Conservation (phyloP, 148 eudicot species). For the Dianthus caryophyllus region DNA sequence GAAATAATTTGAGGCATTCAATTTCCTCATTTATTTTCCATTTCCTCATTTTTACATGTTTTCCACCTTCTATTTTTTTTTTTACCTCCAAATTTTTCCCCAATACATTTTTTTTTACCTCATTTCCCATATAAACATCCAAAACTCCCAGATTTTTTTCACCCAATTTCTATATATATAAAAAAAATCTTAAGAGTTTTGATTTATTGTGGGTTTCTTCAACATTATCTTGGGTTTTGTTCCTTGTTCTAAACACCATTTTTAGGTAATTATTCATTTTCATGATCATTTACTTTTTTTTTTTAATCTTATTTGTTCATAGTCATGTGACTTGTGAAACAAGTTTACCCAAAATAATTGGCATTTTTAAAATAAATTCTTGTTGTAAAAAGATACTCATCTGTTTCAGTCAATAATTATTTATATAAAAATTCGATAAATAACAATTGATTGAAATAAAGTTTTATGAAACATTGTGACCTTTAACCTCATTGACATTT, state of each 20-base stretch:
- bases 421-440: too few relatives aligned
- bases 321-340: too few relatives aligned
- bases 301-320: too few relatives aligned
- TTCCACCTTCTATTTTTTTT: slow-evolving; percentile 20
- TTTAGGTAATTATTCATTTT: slow-evolving; percentile 4
- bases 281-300: background rate
- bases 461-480: too few relatives aligned
- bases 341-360: too few relatives aligned
- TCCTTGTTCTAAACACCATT: background rate
- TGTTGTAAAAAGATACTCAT: too few relatives aligned
- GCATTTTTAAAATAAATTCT: too few relatives aligned
- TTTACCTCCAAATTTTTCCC: slow-evolving; percentile 6
- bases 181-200: slow-evolving; percentile 10
- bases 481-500: too few relatives aligned
- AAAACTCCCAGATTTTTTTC: background rate
- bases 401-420: too few relatives aligned
- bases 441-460: too few relatives aligned
- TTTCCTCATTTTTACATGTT: slow-evolving; percentile 6
- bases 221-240: background rate
- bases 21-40: slow-evolving; percentile 1
- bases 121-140: slow-evolving; percentile 4
- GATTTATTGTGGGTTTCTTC: slow-evolving; percentile 8
- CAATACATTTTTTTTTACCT: background rate
- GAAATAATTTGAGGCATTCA: background rate
- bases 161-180: background rate